Evolutionary conservation across 345 rosid species (phyloP).

Genomic region (Eucalyptus regnans): DNA sequence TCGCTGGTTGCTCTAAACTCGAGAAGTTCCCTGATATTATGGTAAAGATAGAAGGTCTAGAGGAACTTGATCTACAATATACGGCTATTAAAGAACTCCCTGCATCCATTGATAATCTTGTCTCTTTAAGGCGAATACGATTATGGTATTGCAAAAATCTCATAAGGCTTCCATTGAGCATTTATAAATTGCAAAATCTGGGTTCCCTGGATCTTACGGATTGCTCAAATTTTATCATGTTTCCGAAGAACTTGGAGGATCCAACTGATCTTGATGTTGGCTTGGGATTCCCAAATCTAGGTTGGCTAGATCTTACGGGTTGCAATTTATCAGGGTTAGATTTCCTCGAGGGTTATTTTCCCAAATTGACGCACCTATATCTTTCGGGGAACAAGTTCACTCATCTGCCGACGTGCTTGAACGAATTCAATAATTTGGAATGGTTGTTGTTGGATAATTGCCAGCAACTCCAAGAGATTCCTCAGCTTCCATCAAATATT

Average conservation of each 20-base stretch:
- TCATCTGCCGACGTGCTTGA: accelerated
- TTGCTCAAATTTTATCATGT: neutral
- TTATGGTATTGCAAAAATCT: accelerated
- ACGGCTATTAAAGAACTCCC: neutral
- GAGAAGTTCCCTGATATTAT: neutral
- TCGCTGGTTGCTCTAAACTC: neutral
- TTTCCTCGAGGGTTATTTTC: accelerated
- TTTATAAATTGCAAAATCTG: neutral
- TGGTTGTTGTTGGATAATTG: accelerated
- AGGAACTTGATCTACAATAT: accelerated
- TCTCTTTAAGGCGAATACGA: accelerated
- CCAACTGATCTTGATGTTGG: neutral
- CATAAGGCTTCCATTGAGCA: neutral
- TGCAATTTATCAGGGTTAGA: neutral
- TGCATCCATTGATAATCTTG: neutral
- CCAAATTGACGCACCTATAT: accelerated
- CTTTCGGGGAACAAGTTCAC: accelerated
- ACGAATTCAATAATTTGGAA: accelerated
- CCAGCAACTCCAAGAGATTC: neutral
- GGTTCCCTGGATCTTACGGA: accelerated
- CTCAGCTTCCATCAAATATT: neutral
- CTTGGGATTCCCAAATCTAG: neutral
- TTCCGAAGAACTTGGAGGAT: neutral
- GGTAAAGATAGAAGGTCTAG: neutral
- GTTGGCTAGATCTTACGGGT: accelerated